These are phyloP conservation scores for Saxophila tyrrhenica DNA, from an alignment of 495 filamentous ascomycete species.

Conservation along the genomic window DNA sequence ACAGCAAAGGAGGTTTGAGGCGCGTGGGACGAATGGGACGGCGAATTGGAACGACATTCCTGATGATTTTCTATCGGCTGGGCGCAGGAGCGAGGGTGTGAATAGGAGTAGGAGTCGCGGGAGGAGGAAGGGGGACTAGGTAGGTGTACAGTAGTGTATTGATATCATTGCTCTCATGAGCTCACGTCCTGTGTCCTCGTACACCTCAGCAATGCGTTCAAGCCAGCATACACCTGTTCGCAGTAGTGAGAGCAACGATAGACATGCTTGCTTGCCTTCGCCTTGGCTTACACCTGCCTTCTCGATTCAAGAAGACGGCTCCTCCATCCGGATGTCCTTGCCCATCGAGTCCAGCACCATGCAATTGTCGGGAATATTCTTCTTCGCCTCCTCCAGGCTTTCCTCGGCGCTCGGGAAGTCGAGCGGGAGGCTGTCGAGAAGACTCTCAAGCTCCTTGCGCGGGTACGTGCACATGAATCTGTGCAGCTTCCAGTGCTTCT, in stretches of 20 bases:
- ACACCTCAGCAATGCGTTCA: no score
- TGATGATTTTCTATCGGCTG: conserved; percentile 25
- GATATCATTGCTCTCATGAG: not conserved
- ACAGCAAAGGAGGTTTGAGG: conserved; percentile 8
- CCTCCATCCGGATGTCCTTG: no score
- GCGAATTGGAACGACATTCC: conserved; percentile 31
- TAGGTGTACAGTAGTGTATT: not conserved
- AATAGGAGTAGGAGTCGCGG: conserved; percentile 3
- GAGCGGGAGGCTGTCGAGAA: not conserved
- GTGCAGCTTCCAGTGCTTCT: conserved; percentile 5
- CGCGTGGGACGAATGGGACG: conserved; percentile 8
- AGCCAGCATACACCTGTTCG: no score
- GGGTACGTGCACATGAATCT: not conserved
- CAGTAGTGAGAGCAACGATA: no score
- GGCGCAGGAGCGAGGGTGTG: conserved; percentile 3
- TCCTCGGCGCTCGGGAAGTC: not conserved
- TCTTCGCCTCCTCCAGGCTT: not conserved
- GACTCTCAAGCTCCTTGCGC: not conserved
- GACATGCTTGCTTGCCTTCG: no score
- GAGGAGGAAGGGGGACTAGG: conserved; percentile 17
- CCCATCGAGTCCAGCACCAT: no score
- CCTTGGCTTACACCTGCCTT: no score
- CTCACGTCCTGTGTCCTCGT: no score
- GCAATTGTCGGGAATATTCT: no score
- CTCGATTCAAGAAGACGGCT: no score